A percentile compares a stretch with the other conserved stretches of the same genome.
phyloP scores from a whole-genome alignment of 495 filamentous ascomycete genomes.

The Gamarada debralockiae region DNA sequence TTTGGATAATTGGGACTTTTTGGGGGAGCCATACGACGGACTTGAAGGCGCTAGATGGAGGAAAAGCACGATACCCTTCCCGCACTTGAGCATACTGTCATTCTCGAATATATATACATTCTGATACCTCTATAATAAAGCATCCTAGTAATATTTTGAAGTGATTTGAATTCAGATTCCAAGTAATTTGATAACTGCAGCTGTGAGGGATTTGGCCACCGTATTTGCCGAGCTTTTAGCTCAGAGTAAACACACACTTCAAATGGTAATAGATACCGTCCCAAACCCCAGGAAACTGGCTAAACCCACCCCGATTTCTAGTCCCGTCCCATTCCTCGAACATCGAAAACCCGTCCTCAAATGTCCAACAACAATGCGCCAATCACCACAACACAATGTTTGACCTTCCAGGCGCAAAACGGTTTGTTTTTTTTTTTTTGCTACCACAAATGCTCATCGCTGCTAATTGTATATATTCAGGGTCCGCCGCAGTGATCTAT shows the following conservation, averaged over 20 bases:
- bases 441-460: not conserved
- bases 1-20: not conserved
- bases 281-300: no score
- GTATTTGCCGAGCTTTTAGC: no score
- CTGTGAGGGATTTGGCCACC: no score
- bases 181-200: no score
- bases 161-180: no score
- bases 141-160: no score
- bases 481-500: slow-evolving; percentile 48
- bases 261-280: no score
- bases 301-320: no score
- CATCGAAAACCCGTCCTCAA: no score
- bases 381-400: slow-evolving; percentile 37
- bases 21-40: not conserved
- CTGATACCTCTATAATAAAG: slow-evolving; percentile 12
- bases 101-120: slow-evolving; percentile 20
- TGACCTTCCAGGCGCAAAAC: slow-evolving; percentile 47
- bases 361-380: not conserved
- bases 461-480: slow-evolving; percentile 28
- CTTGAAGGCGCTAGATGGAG: slow-evolving; percentile 2
- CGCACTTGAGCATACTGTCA: not conserved
- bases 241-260: no score
- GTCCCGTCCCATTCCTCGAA: no score
- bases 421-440: slow-evolving; percentile 31
- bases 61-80: slow-evolving; percentile 22